A percentile compares a stretch with the other conserved stretches of the same genome.
Conservation (phyloP, 257 asterid species). For the Fraxinus cuspidata region DNA sequence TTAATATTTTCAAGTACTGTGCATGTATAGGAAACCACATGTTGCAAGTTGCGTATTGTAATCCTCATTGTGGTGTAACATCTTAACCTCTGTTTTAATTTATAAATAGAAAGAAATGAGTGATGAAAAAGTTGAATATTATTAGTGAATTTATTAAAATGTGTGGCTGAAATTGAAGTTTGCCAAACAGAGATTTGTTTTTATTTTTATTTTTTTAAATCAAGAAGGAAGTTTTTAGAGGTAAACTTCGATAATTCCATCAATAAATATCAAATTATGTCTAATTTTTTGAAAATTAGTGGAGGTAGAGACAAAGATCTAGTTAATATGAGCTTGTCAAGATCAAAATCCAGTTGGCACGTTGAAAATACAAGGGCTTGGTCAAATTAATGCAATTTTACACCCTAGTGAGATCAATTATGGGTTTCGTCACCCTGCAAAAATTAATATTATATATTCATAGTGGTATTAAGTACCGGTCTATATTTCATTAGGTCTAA, state of each 20-base stretch:
- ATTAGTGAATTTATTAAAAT: too few species aligned
- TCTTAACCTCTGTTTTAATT: too few species aligned
- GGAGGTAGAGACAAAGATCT: background rate
- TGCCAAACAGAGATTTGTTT: background rate
- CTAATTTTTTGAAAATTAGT: background rate
- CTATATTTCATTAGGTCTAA: too few species aligned
- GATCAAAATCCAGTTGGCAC: background rate
- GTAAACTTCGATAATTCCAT: background rate
- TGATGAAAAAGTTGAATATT: too few species aligned
- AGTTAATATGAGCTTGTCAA: background rate
- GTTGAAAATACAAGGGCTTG: too few species aligned
- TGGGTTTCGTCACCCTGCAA: too few species aligned
- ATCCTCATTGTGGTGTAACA: background rate
- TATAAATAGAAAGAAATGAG: too few species aligned
- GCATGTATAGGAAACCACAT: background rate
- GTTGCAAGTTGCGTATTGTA: background rate
- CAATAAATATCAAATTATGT: background rate
- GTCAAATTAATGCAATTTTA: background rate
- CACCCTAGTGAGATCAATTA: too few species aligned
- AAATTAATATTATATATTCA: too few species aligned
- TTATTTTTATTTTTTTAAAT: background rate
- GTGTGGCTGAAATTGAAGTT: too few species aligned
- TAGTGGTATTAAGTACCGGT: too few species aligned
- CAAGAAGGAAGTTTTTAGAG: background rate
- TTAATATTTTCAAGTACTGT: slow-evolving; percentile 8